Evolutionary conservation across 768 basidiomycete genomes (phyloP).

Genomic region (Mycena sanguinolenta): DNA sequence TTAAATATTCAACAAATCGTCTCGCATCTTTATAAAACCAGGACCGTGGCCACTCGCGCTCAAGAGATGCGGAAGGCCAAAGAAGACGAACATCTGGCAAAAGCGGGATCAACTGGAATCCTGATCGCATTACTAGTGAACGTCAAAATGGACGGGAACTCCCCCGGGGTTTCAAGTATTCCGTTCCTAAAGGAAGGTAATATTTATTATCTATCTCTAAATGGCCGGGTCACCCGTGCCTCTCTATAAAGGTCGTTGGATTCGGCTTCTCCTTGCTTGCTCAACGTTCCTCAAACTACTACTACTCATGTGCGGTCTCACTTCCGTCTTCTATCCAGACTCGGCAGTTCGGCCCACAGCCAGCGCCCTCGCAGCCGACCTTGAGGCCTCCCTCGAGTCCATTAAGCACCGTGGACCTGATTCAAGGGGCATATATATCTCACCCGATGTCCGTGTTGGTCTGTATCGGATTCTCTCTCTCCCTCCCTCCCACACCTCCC

Average conservation of each 20-base stretch:
- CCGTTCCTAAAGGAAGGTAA: not conserved
- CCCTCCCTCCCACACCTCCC: not conserved
- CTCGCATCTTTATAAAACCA: too few species aligned
- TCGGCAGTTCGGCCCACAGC: not conserved
- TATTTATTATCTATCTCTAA: not conserved
- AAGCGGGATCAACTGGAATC: not conserved
- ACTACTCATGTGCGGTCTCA: slow-evolving; percentile 25
- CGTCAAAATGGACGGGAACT: not conserved
- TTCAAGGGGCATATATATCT: slow-evolving; percentile 29
- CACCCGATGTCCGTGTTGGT: slow-evolving; percentile 33
- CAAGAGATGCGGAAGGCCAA: not conserved
- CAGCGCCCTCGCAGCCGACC: not conserved
- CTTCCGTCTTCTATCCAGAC: slow-evolving; percentile 12
- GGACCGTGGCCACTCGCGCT: too few species aligned
- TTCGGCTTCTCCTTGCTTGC: not conserved
- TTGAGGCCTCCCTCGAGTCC: slow-evolving; percentile 18
- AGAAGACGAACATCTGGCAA: not conserved
- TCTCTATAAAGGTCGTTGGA: not conserved
- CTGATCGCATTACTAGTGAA: not conserved
- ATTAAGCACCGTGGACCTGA: slow-evolving; percentile 36
- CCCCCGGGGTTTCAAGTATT: not conserved
- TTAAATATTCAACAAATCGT: too few species aligned
- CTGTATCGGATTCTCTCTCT: not conserved
- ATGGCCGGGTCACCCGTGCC: not conserved
- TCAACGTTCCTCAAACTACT: not conserved